Evolutionary conservation across 495 filamentous ascomycete genomes (phyloP).

Genomic region (Echria macrotheca): DNA sequence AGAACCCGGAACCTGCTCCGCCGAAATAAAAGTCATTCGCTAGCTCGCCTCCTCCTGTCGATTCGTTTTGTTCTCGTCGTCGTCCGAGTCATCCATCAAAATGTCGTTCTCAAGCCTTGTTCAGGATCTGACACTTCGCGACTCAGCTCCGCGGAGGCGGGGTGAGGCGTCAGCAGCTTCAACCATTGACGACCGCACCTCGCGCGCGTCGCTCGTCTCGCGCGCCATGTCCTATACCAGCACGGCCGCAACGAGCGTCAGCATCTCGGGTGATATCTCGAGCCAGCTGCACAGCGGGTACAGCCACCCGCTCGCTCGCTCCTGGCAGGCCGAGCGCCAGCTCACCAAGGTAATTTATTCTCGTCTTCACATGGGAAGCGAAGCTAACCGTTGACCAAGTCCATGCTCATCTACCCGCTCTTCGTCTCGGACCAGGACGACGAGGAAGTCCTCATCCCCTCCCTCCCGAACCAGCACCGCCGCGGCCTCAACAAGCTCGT

Average conservation of each 20-base stretch:
- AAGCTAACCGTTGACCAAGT: no score
- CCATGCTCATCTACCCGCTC: constrained; percentile 95
- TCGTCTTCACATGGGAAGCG: no score
- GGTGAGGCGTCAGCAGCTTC: constrained; percentile 41
- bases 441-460: constrained; percentile 85
- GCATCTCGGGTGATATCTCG: constrained; percentile 85
- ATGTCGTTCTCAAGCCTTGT: constrained; percentile 95
- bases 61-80: no score
- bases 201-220: constrained; percentile 60
- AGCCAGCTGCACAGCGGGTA: constrained; percentile 96
- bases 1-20: no score
- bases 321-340: constrained; percentile 96
- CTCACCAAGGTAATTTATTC: constrained; percentile 93
- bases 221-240: constrained; percentile 73
- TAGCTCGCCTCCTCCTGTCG: no score
- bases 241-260: constrained; percentile 88
- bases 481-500: constrained; percentile 81
- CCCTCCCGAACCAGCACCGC: constrained; percentile 81
- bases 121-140: constrained; percentile 69
- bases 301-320: constrained; percentile 79
- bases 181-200: constrained; percentile 52
- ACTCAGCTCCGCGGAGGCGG: constrained; percentile 39
- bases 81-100: no score
- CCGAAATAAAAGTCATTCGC: no score
- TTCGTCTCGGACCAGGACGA: constrained; percentile 93